Conservation (phyloP, 192 early-diverging fungal species). For the Coemansia sp. region DNA sequence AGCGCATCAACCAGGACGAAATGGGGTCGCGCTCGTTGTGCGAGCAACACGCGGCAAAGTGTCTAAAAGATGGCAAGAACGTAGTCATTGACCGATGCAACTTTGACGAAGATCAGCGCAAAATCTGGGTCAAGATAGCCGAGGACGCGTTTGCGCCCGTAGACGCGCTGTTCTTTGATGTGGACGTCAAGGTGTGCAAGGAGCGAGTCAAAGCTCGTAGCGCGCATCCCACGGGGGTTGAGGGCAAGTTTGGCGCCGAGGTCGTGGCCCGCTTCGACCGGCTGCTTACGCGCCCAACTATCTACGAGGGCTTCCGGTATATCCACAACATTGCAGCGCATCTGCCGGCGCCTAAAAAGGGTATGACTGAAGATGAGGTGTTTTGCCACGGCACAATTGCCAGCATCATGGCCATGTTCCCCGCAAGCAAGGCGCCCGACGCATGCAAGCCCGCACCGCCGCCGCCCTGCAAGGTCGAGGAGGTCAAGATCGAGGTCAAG, state of each 20-base stretch:
- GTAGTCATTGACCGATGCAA: conserved; percentile 80
- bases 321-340: conserved; percentile 57
- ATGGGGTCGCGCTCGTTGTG: conserved; percentile 66
- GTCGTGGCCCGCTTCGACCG: conserved; percentile 66
- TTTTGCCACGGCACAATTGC: conserved; percentile 46
- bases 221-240: conserved; percentile 74
- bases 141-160: conserved; percentile 59
- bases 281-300: conserved; percentile 49
- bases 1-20: conserved; percentile 79
- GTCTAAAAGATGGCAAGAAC: conserved; percentile 60
- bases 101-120: conserved; percentile 75
- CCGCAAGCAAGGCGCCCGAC: conserved; percentile 48
- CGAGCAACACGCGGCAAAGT: conserved; percentile 59
- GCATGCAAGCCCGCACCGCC: conserved; percentile 34
- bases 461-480: conserved; percentile 30
- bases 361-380: conserved; percentile 52
- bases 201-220: conserved; percentile 63
- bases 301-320: conserved; percentile 58
- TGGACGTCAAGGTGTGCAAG: conserved; percentile 63
- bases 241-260: conserved; percentile 63
- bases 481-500: conserved; percentile 50
- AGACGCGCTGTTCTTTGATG: conserved; percentile 73
- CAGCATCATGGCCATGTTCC: conserved; percentile 56
- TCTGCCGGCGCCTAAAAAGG: conserved; percentile 52
- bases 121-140: conserved; percentile 72